Evolutionary conservation across 106 monocot species (phyloP), one percentile per base, ranked within the genome.

Genomic region (Ottelia alismoides): DNA sequence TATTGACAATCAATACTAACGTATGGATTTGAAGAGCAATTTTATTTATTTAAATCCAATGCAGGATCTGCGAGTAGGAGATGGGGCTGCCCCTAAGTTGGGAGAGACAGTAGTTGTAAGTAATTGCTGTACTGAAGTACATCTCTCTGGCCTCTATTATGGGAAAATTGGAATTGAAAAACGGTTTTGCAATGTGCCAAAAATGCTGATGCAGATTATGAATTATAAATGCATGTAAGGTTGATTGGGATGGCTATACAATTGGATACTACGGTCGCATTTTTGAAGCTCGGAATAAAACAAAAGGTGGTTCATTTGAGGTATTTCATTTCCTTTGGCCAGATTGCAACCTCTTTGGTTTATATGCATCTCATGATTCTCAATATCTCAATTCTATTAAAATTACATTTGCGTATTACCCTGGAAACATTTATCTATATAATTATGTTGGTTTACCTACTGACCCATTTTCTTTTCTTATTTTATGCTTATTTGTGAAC

Each of bases 211-310:
- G 65, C 30, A 69, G 57, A 66, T 63, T 51, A 67, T 30, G 53
- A 73, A 61, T 57, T 81, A 3, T 83, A 20, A 76, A 70, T 83
- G 69, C 60, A 46, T 68, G 68, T 65, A 76, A 94, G 96, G 85
- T 89, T 79, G 96, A 96, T 64, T 96, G 96, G 96, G 96, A 88
- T 89, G 96, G 96, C 51, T 96, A 85, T 65, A 96, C 88, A 25
- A 89, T 96, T 57, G 96, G 96, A 79, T 96, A 96, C 64, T 96
- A 89, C 72, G 89, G 96, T 19, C 88, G 96, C 47, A 96, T 96
- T 7, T 96, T 96, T 81, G 96, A 96, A 89, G 96, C 96, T 48
- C 73, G 96, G 50, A 96, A 96, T 65, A 96, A 96, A 73, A 85
- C 96, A 40, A 96, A 96, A 56, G 96, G 96, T 67, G 96, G 88